Percentiles rank a stretch among this genome's conserved stretches.
Conservation (phyloP, 2,329 filamentous ascomycete genomes). For the Hortaea werneckii region DNA sequence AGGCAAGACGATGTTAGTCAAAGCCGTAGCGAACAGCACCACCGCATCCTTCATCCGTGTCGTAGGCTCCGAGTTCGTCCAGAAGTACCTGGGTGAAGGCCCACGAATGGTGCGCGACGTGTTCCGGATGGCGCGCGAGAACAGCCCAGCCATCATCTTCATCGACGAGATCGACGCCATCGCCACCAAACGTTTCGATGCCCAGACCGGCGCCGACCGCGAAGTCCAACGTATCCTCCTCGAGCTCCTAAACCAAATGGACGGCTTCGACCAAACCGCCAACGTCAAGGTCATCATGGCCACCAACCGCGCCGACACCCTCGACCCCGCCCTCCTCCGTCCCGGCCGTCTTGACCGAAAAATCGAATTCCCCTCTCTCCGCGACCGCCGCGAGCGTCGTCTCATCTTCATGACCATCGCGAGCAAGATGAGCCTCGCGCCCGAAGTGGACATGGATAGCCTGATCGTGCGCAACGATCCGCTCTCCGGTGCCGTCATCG, state of each 20-base stretch:
- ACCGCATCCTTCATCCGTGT: conserved; percentile 98
- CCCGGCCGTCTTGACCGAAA: conserved; percentile 94
- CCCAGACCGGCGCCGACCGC: conserved; percentile 92
- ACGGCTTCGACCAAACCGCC: conserved; percentile 96
- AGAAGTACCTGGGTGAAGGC: conserved; percentile 96
- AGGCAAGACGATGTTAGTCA: conserved; percentile 95
- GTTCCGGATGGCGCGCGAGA: conserved; percentile 97
- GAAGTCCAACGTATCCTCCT: conserved; percentile 98
- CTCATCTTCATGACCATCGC: conserved; percentile 98
- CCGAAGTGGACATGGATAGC: conserved; percentile 91
- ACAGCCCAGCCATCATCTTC: conserved; percentile 97
- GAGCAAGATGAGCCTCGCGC: conserved; percentile 89
- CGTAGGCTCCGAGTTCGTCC: conserved; percentile 95
- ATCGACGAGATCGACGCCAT: conserved; percentile 99
- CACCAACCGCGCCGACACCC: conserved; percentile 93
- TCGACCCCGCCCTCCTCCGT: conserved; percentile 88
- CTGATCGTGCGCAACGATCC: conserved; percentile 96
- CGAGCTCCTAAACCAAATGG: conserved; percentile 98
- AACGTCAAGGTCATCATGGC: conserved; percentile 99
- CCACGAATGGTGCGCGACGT: conserved; percentile 98
- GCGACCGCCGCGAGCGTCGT: conserved; percentile 86
- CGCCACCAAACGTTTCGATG: conserved; percentile 97
- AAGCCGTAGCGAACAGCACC: conserved; percentile 96
- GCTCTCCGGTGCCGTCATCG: conserved; percentile 87
- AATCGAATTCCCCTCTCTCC: conserved; percentile 94